phyloP scores from a whole-genome alignment of 1,284 basidiomycete genomes.

The Athelia psychrophila region DNA sequence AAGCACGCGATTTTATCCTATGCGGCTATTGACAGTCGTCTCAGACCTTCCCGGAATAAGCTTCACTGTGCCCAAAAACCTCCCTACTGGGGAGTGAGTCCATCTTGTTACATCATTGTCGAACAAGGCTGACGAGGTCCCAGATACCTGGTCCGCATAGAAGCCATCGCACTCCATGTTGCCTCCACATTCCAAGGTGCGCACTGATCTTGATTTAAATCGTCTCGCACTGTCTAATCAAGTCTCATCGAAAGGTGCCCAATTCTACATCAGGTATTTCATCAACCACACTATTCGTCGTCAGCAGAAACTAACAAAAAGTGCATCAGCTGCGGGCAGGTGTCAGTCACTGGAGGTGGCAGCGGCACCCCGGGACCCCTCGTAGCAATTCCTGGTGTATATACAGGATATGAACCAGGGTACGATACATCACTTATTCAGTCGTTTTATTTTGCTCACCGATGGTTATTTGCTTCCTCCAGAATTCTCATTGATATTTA shows the following conservation, averaged over 20 bases:
- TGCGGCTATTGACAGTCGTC: background rate
- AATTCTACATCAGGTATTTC: conserved; percentile 28
- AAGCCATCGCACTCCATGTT: conserved; percentile 20
- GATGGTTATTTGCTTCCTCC: background rate
- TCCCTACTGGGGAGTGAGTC: conserved; percentile 24
- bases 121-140: no score
- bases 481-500: conserved; percentile 20
- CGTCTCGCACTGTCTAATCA: conserved; percentile 11
- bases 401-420: conserved; percentile 27
- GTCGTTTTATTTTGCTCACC: background rate
- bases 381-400: conserved; percentile 39
- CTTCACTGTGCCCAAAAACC: conserved; percentile 21
- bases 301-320: no score
- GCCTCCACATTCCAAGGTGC: background rate
- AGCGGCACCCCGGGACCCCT: conserved; percentile 36
- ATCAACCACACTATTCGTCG: no score
- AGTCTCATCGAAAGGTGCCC: conserved; percentile 9
- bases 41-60: conserved; percentile 19
- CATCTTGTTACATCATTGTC: no score
- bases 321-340: conserved; percentile 18
- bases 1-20: no score
- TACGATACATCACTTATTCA: background rate
- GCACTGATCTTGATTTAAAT: background rate
- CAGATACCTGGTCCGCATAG: conserved; percentile 26
- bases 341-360: conserved; percentile 34